Evolutionary conservation across 306 rosid species (phyloP).

Genomic region (Prinsepia uniflora): DNA sequence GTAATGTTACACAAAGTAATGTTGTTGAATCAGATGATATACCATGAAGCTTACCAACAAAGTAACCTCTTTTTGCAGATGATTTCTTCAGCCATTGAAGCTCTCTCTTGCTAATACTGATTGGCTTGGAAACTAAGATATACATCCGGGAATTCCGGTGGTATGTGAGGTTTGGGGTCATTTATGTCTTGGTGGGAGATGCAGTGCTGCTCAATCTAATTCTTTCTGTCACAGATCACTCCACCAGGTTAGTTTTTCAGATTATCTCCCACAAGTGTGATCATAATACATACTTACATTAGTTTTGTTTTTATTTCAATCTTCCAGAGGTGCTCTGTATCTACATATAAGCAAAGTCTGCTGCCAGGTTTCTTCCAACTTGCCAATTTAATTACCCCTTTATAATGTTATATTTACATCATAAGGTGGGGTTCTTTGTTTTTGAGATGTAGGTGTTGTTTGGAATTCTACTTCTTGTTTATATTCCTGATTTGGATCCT

Average conservation of each 20-base stretch:
- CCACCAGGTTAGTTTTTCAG: constrained; percentile 46
- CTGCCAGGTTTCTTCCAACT: constrained; percentile 49
- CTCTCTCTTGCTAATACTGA: constrained; percentile 56
- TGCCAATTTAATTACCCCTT: background rate
- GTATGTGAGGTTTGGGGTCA: constrained; percentile 70
- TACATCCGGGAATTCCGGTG: constrained; percentile 74
- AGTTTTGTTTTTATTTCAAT: constrained; percentile 14
- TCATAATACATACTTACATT: background rate
- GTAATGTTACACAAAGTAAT: too few relatives aligned
- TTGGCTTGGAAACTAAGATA: constrained; percentile 56
- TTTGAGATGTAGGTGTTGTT: constrained; percentile 56
- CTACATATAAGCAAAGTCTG: constrained; percentile 43
- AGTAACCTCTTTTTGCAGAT: constrained; percentile 33
- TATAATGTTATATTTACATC: background rate
- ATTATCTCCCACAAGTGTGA: background rate
- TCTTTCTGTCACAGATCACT: constrained; percentile 50
- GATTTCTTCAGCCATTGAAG: constrained; percentile 42
- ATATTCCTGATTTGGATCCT: constrained; percentile 73
- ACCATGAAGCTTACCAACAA: background rate
- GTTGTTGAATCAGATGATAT: background rate
- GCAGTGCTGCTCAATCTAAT: constrained; percentile 62
- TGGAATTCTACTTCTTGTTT: constrained; percentile 55
- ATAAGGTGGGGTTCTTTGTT: background rate
- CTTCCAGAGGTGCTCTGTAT: constrained; percentile 55
- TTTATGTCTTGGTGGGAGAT: constrained; percentile 72